Evolutionary conservation across 2,329 filamentous ascomycete genomes (phyloP).

Genomic region (Paraphaeosphaeria sporulosa): DNA sequence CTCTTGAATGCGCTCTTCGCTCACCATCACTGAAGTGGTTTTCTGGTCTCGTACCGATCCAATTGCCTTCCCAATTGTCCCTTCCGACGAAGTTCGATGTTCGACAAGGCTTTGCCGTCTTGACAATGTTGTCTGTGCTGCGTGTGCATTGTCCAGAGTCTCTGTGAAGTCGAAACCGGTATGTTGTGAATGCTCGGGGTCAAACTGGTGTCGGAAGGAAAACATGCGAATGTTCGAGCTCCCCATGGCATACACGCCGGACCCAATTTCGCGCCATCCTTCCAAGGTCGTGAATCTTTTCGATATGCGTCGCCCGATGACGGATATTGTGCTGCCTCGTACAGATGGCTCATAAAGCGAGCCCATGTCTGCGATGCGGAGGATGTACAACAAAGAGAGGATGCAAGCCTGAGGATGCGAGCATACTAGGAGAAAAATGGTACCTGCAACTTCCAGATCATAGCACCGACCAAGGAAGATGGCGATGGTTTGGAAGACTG

Average conservation of each 20-base stretch:
- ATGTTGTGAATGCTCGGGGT: constrained; percentile 22
- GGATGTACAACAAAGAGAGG: constrained; percentile 3
- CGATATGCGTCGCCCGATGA: constrained; percentile 14
- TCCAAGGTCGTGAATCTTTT: constrained; percentile 28
- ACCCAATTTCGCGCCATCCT: constrained; percentile 29
- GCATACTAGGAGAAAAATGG: constrained; percentile 3
- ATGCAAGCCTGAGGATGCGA: constrained; percentile 8
- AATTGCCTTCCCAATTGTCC: constrained; percentile 17
- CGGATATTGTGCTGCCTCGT: constrained; percentile 14
- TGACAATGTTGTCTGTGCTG: not conserved
- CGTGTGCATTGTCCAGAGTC: not conserved
- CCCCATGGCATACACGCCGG: constrained; percentile 26
- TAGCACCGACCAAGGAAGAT: constrained; percentile 7
- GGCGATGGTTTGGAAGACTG: not conserved
- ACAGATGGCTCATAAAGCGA: constrained; percentile 22
- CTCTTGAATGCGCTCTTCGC: not conserved
- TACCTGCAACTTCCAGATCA: not conserved
- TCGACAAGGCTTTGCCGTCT: constrained; percentile 4
- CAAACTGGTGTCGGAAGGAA: constrained; percentile 22
- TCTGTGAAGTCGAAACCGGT: constrained; percentile 10
- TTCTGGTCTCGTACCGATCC: constrained; percentile 9
- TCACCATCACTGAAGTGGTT: not conserved
- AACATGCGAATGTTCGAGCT: constrained; percentile 27
- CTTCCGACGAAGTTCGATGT: constrained; percentile 14
- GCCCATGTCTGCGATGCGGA: constrained; percentile 13